Evolutionary conservation across 768 basidiomycete species (phyloP).

Genomic region (Rhodosporidiobolus odoratus): DNA sequence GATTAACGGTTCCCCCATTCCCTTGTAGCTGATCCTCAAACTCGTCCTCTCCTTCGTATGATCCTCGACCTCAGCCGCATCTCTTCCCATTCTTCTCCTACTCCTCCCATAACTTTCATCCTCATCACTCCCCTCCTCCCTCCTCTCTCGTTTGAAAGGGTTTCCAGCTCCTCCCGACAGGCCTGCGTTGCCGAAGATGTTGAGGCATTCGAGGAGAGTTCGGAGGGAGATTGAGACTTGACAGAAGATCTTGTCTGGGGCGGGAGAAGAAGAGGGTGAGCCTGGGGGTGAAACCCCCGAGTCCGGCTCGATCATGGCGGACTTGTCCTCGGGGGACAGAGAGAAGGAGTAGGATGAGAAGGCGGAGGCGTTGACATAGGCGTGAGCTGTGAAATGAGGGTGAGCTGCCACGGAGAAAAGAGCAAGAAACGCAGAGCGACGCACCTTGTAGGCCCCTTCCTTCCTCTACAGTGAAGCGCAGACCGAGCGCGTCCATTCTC

Average conservation of each 20-base stretch:
- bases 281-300: conserved; percentile 40
- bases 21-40: conserved; percentile 35
- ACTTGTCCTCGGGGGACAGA: conserved; percentile 46
- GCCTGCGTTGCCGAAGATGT: conserved; percentile 80
- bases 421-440: conserved; percentile 31
- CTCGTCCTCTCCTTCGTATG: conserved; percentile 29
- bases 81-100: conserved; percentile 3
- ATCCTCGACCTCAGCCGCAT: conserved; percentile 12
- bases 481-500: conserved; percentile 61
- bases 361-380: conserved; percentile 68
- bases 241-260: conserved; percentile 12
- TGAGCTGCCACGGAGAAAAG: background rate
- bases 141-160: conserved; percentile 21
- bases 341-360: conserved; percentile 75
- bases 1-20: conserved; percentile 37
- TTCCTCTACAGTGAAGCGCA: conserved; percentile 79
- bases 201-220: conserved; percentile 80
- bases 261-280: conserved; percentile 39
- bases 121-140: conserved; percentile 16
- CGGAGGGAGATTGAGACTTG: conserved; percentile 75
- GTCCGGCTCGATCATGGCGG: conserved; percentile 36
- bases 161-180: conserved; percentile 30
- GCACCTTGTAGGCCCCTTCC: conserved; percentile 71
- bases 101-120: conserved; percentile 8
- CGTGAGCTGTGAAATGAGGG: conserved; percentile 58